Evolutionary conservation across 2,329 filamentous ascomycete genomes (phyloP).

Genomic region (Microcyclospora pomicola): DNA sequence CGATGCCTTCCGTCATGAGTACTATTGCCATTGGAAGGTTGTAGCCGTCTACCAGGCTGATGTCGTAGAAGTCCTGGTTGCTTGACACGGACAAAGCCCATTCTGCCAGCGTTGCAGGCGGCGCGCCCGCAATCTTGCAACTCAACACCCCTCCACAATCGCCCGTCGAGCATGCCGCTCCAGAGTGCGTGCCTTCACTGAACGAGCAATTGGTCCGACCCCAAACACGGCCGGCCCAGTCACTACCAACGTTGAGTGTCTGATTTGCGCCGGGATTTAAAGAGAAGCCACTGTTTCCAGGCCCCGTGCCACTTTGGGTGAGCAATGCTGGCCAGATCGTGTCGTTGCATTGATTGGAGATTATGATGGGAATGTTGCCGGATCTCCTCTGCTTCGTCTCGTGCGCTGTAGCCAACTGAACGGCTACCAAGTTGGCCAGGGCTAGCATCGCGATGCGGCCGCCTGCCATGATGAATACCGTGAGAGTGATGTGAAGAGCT

Average conservation of each 20-base stretch:
- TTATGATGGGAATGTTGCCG: slow-evolving; percentile 39
- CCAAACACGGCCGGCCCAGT: slow-evolving; percentile 76
- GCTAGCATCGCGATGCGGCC: too few relatives aligned
- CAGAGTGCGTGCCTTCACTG: slow-evolving; percentile 44
- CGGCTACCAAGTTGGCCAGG: too few relatives aligned
- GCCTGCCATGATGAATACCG: too few relatives aligned
- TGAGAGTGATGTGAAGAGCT: too few relatives aligned
- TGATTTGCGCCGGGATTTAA: slow-evolving; percentile 44
- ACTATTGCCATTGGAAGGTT: slow-evolving; percentile 56
- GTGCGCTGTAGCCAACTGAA: too few relatives aligned
- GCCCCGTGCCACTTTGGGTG: slow-evolving; percentile 57
- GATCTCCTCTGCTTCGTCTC: too few relatives aligned
- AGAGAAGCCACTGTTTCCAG: slow-evolving; percentile 51
- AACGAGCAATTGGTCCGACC: slow-evolving; percentile 74
- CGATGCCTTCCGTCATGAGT: slow-evolving; percentile 41
- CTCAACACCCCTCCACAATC: slow-evolving; percentile 60
- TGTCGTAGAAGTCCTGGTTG: slow-evolving; percentile 66
- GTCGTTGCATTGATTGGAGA: slow-evolving; percentile 59
- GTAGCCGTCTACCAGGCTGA: slow-evolving; percentile 74
- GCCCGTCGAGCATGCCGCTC: slow-evolving; percentile 53
- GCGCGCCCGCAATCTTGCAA: slow-evolving; percentile 47
- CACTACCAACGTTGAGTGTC: slow-evolving; percentile 50
- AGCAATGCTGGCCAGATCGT: slow-evolving; percentile 64
- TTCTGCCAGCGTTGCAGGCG: slow-evolving; percentile 65
- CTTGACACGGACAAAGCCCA: slow-evolving; percentile 60